phyloP scores from a whole-genome alignment of 495 filamentous ascomycete genomes.

The Platismatia glauca region DNA sequence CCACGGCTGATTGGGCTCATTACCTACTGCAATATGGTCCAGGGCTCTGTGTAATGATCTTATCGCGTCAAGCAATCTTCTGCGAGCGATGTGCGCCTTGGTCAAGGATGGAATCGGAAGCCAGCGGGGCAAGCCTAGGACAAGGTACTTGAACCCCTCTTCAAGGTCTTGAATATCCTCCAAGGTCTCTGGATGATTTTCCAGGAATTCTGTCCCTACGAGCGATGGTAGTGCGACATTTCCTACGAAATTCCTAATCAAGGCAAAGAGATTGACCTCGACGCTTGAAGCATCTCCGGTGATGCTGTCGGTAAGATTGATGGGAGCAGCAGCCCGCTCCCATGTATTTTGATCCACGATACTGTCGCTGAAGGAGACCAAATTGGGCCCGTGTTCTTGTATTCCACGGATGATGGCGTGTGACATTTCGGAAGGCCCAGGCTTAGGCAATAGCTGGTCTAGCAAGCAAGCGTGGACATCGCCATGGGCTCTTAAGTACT shows the following conservation, averaged over 20 bases:
- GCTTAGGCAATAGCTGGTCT: slow-evolving; percentile 3
- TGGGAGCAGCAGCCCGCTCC: slow-evolving; percentile 42
- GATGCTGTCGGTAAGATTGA: slow-evolving; percentile 24
- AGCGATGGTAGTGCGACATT: slow-evolving; percentile 41
- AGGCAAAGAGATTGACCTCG: slow-evolving; percentile 43
- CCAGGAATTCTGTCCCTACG: slow-evolving; percentile 47
- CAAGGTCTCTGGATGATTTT: slow-evolving; percentile 44
- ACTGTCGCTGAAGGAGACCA: slow-evolving; percentile 52
- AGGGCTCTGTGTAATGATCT: slow-evolving; percentile 43
- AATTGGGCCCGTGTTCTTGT: slow-evolving; percentile 36
- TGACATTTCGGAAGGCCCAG: slow-evolving; percentile 32
- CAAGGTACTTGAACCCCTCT: slow-evolving; percentile 41
- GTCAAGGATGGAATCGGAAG: slow-evolving; percentile 42
- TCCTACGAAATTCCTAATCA: slow-evolving; percentile 48
- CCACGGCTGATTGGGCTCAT: slow-evolving; percentile 39
- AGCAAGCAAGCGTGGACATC: not conserved
- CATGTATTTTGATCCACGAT: slow-evolving; percentile 52
- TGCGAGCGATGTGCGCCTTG: slow-evolving; percentile 43
- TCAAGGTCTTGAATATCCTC: slow-evolving; percentile 49
- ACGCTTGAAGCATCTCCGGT: slow-evolving; percentile 26
- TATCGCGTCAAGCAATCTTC: slow-evolving; percentile 40
- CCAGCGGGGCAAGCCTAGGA: slow-evolving; percentile 45
- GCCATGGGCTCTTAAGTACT: not conserved
- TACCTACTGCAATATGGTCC: slow-evolving; percentile 36
- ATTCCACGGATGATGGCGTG: slow-evolving; percentile 30